Evolutionary conservation across 148 eudicot genomes (phyloP).

Genomic region (Nepenthes mirabilis): DNA sequence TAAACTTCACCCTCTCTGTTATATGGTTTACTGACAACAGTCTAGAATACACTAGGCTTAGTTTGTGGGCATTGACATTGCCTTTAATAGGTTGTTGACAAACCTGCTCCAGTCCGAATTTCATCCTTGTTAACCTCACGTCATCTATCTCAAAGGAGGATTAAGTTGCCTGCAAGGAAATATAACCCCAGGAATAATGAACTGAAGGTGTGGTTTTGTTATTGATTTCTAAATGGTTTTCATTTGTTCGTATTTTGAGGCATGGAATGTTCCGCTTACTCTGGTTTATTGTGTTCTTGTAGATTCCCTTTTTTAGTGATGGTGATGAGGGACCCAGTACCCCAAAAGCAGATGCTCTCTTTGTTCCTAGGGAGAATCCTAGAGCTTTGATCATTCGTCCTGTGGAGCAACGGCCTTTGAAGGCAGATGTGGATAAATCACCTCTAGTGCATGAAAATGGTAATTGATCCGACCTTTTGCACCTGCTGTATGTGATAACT

Average conservation of each 20-base stretch:
- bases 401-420: constrained; percentile 56
- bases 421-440: constrained; percentile 29
- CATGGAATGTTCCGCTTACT: constrained; percentile 2
- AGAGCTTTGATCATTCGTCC: constrained; percentile 85
- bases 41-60: background rate
- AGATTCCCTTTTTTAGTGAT: constrained; percentile 80
- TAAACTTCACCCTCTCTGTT: constrained; percentile 17
- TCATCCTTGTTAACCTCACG: constrained; percentile 85
- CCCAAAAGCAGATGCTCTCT: constrained; percentile 86
- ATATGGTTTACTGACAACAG: background rate
- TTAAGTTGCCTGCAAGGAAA: constrained; percentile 84
- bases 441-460: constrained; percentile 51
- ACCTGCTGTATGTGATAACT: background rate
- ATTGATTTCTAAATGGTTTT: background rate
- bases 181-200: constrained; percentile 76
- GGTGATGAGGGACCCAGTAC: constrained; percentile 76
- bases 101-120: constrained; percentile 71
- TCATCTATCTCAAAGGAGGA: constrained; percentile 84
- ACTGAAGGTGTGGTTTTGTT: constrained; percentile 34
- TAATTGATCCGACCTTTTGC: constrained; percentile 13
- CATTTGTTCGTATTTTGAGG: background rate
- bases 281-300: constrained; percentile 3
- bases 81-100: constrained; percentile 68
- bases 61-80: constrained; percentile 6
- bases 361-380: constrained; percentile 91